A percentile compares a stretch with the other conserved stretches of the same genome.
These are phyloP conservation scores for Amanita fuliginea DNA, from an alignment of 768 basidiomycete species.

Conservation along the genomic window DNA sequence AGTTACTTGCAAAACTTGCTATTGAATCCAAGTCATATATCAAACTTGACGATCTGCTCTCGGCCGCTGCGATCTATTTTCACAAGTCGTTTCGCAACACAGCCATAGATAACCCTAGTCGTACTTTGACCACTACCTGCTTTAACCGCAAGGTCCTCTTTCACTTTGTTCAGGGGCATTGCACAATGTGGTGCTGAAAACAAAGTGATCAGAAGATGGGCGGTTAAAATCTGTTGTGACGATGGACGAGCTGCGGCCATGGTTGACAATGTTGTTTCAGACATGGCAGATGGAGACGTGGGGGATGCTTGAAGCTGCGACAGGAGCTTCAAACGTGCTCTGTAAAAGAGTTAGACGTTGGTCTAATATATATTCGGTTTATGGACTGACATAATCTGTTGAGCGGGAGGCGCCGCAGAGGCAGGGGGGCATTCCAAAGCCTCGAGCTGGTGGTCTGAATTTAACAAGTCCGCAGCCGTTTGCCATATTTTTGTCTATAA, in stretches of 20 bases:
- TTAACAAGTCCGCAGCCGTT: conserved; percentile 52
- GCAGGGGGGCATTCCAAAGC: conserved; percentile 10
- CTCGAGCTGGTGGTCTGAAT: conserved; percentile 38
- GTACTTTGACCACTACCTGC: conserved; percentile 31
- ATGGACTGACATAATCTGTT: conserved; percentile 48
- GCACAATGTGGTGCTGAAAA: conserved; percentile 41
- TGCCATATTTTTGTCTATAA: conserved; percentile 58
- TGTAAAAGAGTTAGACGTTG: conserved; percentile 14
- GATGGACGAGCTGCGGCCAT: conserved; percentile 28
- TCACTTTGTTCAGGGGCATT: conserved; percentile 51
- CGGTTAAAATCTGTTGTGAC: conserved; percentile 61
- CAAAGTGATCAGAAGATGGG: conserved; percentile 51
- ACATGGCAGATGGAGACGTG: conserved; percentile 46
- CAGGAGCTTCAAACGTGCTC: conserved; percentile 47
- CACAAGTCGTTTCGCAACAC: conserved; percentile 72
- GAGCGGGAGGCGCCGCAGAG: conserved; percentile 32
- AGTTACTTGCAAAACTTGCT: background rate
- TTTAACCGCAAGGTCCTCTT: conserved; percentile 38
- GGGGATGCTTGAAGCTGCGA: conserved; percentile 39
- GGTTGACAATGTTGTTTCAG: conserved; percentile 32
- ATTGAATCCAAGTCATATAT: conserved; percentile 23
- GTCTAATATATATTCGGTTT: conserved; percentile 1
- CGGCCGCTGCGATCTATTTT: conserved; percentile 68
- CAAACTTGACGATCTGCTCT: conserved; percentile 69
- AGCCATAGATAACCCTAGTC: conserved; percentile 59